phyloP scores from a whole-genome alignment of 495 filamentous ascomycete genomes.

The Daldinia decipiens region DNA sequence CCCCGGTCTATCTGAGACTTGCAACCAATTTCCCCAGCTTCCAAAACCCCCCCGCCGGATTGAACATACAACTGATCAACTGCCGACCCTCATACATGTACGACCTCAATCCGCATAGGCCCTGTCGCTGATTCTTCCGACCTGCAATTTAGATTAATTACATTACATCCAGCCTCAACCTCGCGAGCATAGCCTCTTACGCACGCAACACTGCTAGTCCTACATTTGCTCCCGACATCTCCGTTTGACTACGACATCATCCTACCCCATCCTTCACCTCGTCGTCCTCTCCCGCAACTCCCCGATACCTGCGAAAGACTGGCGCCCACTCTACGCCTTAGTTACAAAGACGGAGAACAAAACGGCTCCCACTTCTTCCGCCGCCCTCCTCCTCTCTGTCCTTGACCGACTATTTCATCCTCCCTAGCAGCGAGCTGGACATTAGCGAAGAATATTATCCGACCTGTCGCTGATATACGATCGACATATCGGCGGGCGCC shows the following conservation, averaged over 20 bases:
- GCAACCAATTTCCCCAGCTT: slow-evolving; percentile 30
- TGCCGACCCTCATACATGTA: slow-evolving; percentile 43
- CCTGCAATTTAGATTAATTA: slow-evolving; percentile 41
- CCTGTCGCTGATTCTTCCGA: slow-evolving; percentile 44
- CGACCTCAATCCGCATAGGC: slow-evolving; percentile 33
- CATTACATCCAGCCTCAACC: slow-evolving; percentile 37
- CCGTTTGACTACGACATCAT: slow-evolving; percentile 30
- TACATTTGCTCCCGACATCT: slow-evolving; percentile 28
- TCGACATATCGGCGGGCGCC: slow-evolving; percentile 57
- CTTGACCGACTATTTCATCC: slow-evolving; percentile 61
- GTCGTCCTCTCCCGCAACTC: slow-evolving; percentile 19
- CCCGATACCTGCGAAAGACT: slow-evolving; percentile 9
- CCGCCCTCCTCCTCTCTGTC: slow-evolving; percentile 56
- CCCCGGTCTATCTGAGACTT: slow-evolving; percentile 20
- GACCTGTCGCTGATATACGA: slow-evolving; percentile 36
- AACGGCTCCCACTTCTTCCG: slow-evolving; percentile 57
- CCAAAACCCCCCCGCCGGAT: slow-evolving; percentile 15
- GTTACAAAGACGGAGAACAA: slow-evolving; percentile 55
- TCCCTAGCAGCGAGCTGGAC: slow-evolving; percentile 51
- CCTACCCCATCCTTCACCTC: slow-evolving; percentile 26
- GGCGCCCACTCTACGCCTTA: slow-evolving; percentile 25
- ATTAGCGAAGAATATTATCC: slow-evolving; percentile 29
- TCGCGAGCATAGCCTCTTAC: slow-evolving; percentile 43
- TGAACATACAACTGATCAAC: slow-evolving; percentile 31
- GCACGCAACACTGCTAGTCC: slow-evolving; percentile 36